Evolutionary conservation across 306 rosid genomes (phyloP).

Genomic region (Crataegus laevigata): DNA sequence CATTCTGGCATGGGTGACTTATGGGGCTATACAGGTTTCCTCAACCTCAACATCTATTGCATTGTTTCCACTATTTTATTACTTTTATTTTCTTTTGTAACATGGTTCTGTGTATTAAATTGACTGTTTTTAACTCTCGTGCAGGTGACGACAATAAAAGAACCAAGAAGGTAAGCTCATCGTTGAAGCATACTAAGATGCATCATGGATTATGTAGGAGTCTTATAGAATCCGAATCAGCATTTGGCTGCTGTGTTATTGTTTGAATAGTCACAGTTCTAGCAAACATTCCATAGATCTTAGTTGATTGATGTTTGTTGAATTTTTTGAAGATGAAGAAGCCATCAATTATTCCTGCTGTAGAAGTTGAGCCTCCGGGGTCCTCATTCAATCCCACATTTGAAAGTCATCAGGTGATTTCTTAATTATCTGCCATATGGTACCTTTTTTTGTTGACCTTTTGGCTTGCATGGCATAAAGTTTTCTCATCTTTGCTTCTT

Average conservation of each 20-base stretch:
- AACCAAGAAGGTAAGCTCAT: conserved; percentile 46
- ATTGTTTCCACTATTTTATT: background rate
- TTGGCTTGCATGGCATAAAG: background rate
- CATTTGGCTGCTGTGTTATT: background rate
- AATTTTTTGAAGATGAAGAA: conserved; percentile 31
- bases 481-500: background rate
- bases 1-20: conserved; percentile 42
- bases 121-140: conserved; percentile 14
- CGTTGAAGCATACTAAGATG: background rate
- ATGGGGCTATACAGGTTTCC: conserved; percentile 65
- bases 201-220: background rate
- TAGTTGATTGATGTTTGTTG: background rate
- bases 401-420: conserved; percentile 81
- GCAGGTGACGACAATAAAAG: conserved; percentile 37
- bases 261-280: background rate
- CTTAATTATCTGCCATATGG: background rate
- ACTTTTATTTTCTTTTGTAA: background rate
- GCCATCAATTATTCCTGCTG: conserved; percentile 73
- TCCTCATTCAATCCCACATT: conserved; percentile 76
- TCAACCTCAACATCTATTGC: background rate
- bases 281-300: background rate
- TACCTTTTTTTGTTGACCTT: background rate
- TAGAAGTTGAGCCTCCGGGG: conserved; percentile 91
- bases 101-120: conserved; percentile 5
- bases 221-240: background rate